A percentile compares a stretch with the other conserved stretches of the same genome.
These are phyloP conservation scores for Phytophthora rubi DNA, from an alignment of 352 stramenopile species.

Conservation along the genomic window DNA sequence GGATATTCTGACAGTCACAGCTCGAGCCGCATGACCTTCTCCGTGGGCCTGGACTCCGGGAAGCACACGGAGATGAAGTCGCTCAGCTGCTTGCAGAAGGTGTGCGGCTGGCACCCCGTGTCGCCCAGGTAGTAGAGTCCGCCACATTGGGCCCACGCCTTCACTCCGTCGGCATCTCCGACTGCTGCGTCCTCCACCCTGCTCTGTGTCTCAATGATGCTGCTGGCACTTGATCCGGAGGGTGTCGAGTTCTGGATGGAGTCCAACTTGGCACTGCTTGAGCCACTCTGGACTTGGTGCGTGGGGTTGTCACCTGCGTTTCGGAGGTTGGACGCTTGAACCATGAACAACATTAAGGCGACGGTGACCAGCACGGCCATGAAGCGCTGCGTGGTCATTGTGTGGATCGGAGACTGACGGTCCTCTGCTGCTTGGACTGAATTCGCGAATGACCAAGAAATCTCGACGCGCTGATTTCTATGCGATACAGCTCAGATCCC, in stretches of 20 bases:
- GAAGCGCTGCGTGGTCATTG: constrained; percentile 23
- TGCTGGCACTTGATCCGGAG: background rate
- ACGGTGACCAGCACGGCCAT: constrained; percentile 6
- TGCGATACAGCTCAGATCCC: constrained; percentile 18
- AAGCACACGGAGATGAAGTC: constrained; percentile 45
- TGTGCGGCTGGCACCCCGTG: constrained; percentile 32
- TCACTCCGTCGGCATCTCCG: constrained; percentile 17
- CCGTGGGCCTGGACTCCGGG: constrained; percentile 33
- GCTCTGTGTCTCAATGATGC: constrained; percentile 11
- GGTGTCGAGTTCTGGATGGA: constrained; percentile 25
- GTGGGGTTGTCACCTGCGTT: background rate
- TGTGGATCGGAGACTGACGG: constrained; percentile 3
- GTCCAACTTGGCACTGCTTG: constrained; percentile 5
- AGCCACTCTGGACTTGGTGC: background rate
- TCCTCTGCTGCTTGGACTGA: constrained; percentile 12
- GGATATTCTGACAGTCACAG: constrained; percentile 6
- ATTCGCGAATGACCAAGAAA: constrained; percentile 27
- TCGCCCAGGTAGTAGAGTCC: constrained; percentile 38
- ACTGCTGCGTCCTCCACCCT: constrained; percentile 1
- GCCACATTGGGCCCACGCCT: constrained; percentile 36
- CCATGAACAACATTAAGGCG: constrained; percentile 5
- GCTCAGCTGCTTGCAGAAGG: constrained; percentile 40
- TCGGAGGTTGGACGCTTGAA: constrained; percentile 20
- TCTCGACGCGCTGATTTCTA: constrained; percentile 12
- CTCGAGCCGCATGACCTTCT: constrained; percentile 36